Conservation (phyloP, 2,329 filamentous ascomycete genomes). For the Sclerotinia trifoliorum region DNA sequence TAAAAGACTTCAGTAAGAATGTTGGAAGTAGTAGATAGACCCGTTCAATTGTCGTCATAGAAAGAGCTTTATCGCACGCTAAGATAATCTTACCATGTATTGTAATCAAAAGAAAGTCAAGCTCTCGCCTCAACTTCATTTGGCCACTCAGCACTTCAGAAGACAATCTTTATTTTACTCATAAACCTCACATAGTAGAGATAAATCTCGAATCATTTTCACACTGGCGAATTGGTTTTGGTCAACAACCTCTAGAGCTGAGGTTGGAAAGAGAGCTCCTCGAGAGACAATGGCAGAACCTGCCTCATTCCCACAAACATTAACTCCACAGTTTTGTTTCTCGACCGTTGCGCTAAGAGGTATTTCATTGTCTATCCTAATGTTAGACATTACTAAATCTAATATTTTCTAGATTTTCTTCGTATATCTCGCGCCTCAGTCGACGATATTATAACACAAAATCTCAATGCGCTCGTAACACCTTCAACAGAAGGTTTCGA, state of each 20-base stretch:
- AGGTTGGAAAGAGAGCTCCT: conserved; percentile 28
- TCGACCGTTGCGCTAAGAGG: conserved; percentile 67
- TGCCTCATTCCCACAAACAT: conserved; percentile 44
- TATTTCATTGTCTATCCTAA: conserved; percentile 39
- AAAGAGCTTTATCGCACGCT: conserved; percentile 26
- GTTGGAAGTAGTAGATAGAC: conserved; percentile 9
- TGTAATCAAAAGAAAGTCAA: conserved; percentile 18
- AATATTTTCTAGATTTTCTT: conserved; percentile 69
- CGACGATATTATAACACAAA: conserved; percentile 91
- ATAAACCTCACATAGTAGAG: neutral
- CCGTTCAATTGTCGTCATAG: conserved; percentile 26
- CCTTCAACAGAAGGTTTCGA: conserved; percentile 74
- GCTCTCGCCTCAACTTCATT: conserved; percentile 18
- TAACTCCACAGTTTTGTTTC: conserved; percentile 78
- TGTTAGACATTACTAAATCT: neutral
- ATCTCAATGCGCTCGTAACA: conserved; percentile 83
- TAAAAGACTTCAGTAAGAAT: conserved; percentile 11
- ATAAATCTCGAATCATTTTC: neutral
- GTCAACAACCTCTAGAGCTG: conserved; percentile 34
- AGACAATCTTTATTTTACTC: neutral
- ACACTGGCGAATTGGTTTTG: conserved; percentile 39
- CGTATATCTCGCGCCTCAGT: conserved; percentile 79
- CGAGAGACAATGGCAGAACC: conserved; percentile 35
- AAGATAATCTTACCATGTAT: conserved; percentile 15
- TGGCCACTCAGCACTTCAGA: conserved; percentile 12